Base-by-base conservation (phyloP, 345 rosid species). In the Combretum micranthum region DNA sequence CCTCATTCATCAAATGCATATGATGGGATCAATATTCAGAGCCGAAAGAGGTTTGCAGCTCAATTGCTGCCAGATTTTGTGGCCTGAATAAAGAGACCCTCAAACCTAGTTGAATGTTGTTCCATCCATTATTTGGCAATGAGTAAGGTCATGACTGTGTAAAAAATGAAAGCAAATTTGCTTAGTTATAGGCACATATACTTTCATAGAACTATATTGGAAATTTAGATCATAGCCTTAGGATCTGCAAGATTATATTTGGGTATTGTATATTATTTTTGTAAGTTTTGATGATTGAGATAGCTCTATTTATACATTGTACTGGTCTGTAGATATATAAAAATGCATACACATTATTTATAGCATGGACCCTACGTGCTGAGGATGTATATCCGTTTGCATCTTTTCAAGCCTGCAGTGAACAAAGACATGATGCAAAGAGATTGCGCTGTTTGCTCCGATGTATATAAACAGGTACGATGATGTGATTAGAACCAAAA, bases 41-140 rank as follows among this genome's bases (percentile, higher is more conserved):
- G 78, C 79, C 64, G 90, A 60, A 92, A 86, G 85, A 79, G 95
- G 80, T 88, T 86, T 48, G 86, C 77, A 17, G 96, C 95, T 17
- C 98, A 84, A 60, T 68, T 88, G 61, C 74, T 92, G 73, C 95
- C 83, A 4, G 98, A 92, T 77, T 92, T 86, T 50, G 98, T 92
- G 60, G 78, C 96, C 56, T 92, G n/a, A 79, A 81, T 26, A 43
- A 53, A 14, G 23, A 23, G 14, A 59, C 51, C 32, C 51, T 43
- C 55, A 20, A 45, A 26, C 3, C 49, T 61, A 63, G 61, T 59
- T 68, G 58, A 59, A 66, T 70, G 71, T 62, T 53, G n/a, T 26
- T 52, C 49, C 63, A 21, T 52, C 46, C 55, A 49, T 44, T 58
- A 21, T 65, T 45, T 21, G 43, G 58, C 47, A 25, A 58, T 44